Conservation (phyloP, 192 early-diverging fungal genomes). For the Coemansia sp. region DNA sequence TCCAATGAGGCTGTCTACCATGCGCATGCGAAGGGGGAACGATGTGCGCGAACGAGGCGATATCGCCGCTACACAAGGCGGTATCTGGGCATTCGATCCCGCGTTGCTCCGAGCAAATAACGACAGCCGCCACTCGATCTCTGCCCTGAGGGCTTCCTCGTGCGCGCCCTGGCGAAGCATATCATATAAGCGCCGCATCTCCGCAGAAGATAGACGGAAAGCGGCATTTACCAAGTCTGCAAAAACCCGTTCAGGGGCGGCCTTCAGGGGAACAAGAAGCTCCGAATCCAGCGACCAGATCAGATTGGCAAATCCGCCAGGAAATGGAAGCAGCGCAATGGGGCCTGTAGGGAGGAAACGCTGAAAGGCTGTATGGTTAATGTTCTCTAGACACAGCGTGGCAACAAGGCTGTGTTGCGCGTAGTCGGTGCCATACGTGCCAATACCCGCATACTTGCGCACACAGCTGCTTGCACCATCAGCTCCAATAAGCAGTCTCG, state of each 20-base stretch:
- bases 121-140: slow-evolving; percentile 69
- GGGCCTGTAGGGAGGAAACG: slow-evolving; percentile 93
- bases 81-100: slow-evolving; percentile 15
- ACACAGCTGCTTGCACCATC: slow-evolving; percentile 89
- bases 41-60: slow-evolving; percentile 67
- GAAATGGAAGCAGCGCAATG: slow-evolving; percentile 81
- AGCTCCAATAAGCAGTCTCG: slow-evolving; percentile 82
- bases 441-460: slow-evolving; percentile 77
- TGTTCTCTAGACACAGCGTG: slow-evolving; percentile 66
- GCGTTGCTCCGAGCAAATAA: slow-evolving; percentile 27
- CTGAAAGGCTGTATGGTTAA: slow-evolving; percentile 79
- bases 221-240: slow-evolving; percentile 77
- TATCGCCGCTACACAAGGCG: slow-evolving; percentile 65
- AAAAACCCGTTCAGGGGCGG: slow-evolving; percentile 65
- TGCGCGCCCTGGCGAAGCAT: slow-evolving; percentile 54
- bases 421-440: slow-evolving; percentile 86
- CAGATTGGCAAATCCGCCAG: slow-evolving; percentile 62
- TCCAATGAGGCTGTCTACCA: slow-evolving; percentile 72
- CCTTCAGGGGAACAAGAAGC: slow-evolving; percentile 63
- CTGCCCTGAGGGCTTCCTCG: slow-evolving; percentile 54
- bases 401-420: slow-evolving; percentile 82
- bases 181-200: slow-evolving; percentile 70
- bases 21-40: slow-evolving; percentile 83
- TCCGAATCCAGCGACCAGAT: slow-evolving; percentile 84
- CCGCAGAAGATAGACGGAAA: slow-evolving; percentile 65